Percentiles rank a stretch among this genome's conserved stretches.
Evolutionary conservation across 148 eudicot species (phyloP).

Genomic region (Dysphania ambrosioides): DNA sequence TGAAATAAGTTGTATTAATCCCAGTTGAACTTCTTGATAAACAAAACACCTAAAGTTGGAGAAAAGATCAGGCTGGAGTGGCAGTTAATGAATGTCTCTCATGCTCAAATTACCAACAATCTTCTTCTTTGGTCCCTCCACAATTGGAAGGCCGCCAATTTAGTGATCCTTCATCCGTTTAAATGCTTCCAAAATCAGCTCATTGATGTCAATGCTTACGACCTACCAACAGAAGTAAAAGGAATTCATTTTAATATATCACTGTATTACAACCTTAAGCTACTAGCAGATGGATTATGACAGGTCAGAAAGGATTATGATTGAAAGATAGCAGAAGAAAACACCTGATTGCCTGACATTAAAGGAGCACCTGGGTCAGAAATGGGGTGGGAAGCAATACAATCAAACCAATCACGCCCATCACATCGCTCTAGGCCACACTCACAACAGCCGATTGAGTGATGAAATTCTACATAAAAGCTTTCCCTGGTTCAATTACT

Average conservation of each 20-base stretch:
- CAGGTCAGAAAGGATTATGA: background rate
- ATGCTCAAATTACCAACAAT: conserved; percentile 84
- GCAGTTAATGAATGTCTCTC: conserved; percentile 72
- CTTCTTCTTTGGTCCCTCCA: conserved; percentile 70
- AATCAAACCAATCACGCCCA: conserved; percentile 94
- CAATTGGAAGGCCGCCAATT: conserved; percentile 92
- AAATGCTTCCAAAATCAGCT: conserved; percentile 82
- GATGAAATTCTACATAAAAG: conserved; percentile 68
- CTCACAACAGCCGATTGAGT: conserved; percentile 87
- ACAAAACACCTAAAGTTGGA: conserved; percentile 62
- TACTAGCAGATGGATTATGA: background rate
- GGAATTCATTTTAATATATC: background rate
- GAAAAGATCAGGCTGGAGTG: conserved; percentile 71
- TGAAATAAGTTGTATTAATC: background rate
- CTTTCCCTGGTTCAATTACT: conserved; percentile 66
- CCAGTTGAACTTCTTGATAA: background rate
- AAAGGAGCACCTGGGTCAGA: conserved; percentile 89
- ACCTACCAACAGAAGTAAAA: conserved; percentile 53
- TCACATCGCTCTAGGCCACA: conserved; percentile 68
- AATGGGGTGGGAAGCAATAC: conserved; percentile 53
- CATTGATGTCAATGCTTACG: conserved; percentile 54
- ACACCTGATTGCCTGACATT: conserved; percentile 67
- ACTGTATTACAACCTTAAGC: background rate
- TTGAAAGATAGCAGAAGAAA: background rate
- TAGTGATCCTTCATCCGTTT: conserved; percentile 79